Evolutionary conservation across 768 basidiomycete genomes (phyloP).

Genomic region (Psilocybe cyanescens): DNA sequence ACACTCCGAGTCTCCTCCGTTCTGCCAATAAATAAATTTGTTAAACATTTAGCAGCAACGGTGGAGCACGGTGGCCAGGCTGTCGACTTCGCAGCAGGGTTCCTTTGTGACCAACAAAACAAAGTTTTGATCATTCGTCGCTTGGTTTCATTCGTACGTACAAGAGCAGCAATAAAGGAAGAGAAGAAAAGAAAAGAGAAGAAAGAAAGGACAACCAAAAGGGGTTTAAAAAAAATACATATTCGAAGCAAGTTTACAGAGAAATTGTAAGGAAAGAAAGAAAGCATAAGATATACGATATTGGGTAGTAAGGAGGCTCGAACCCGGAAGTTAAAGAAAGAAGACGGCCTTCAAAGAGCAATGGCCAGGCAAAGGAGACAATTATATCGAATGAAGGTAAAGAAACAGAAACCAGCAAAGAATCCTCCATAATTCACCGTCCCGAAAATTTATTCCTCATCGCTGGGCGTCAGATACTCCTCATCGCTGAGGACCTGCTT

Average conservation of each 20-base stretch:
- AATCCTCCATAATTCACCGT: neutral
- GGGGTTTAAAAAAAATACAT: slow-evolving; percentile 6
- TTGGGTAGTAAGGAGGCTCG: neutral
- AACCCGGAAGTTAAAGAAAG: neutral
- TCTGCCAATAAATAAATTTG: too few species aligned
- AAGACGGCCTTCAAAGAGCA: neutral
- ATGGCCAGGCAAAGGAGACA: neutral
- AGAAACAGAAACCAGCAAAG: neutral
- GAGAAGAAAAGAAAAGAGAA: neutral
- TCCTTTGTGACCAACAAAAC: neutral
- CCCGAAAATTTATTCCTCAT: slow-evolving; percentile 56
- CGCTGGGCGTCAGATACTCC: slow-evolving; percentile 74
- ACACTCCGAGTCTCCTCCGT: too few species aligned
- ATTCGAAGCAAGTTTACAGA: slow-evolving; percentile 8
- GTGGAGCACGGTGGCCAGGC: too few species aligned
- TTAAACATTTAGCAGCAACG: too few species aligned
- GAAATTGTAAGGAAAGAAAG: slow-evolving; percentile 4
- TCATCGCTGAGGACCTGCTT: slow-evolving; percentile 79
- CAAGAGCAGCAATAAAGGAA: slow-evolving; percentile 2
- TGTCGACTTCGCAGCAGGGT: too few species aligned
- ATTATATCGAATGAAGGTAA: neutral
- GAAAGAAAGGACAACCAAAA: neutral
- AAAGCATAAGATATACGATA: slow-evolving; percentile 7
- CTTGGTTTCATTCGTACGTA: neutral
- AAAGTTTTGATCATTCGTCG: neutral